A percentile compares a stretch with the other conserved stretches of the same genome.
Conservation (phyloP, 2,329 filamentous ascomycete genomes). For the Paraphoma sp. region DNA sequence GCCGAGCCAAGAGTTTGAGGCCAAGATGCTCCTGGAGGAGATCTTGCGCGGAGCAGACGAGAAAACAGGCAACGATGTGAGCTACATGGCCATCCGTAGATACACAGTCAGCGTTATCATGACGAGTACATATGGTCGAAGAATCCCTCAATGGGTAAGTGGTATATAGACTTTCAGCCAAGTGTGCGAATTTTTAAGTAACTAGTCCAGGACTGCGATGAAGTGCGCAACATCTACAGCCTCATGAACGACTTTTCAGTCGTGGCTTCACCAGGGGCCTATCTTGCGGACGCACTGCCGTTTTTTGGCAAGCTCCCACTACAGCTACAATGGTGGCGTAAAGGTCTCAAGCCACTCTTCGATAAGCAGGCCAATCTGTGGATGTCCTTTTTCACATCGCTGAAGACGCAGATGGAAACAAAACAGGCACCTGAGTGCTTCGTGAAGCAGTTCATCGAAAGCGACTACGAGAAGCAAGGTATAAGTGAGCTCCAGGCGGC, state of each 20-base stretch:
- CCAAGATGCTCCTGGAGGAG: conserved; percentile 54
- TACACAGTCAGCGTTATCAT: conserved; percentile 46
- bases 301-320: conserved; percentile 34
- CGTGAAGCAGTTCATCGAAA: conserved; percentile 43
- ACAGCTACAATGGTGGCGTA: conserved; percentile 41
- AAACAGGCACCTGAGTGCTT: conserved; percentile 45
- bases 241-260: conserved; percentile 46
- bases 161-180: background rate
- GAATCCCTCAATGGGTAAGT: conserved; percentile 42
- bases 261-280: conserved; percentile 35
- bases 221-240: conserved; percentile 40
- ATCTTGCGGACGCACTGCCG: conserved; percentile 40
- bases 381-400: conserved; percentile 39
- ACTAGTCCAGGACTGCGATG: conserved; percentile 33
- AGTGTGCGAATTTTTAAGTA: background rate
- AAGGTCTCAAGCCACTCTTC: conserved; percentile 32
- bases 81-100: conserved; percentile 37
- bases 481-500: conserved; percentile 45
- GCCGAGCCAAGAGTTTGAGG: conserved; percentile 55
- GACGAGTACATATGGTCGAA: conserved; percentile 45
- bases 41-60: conserved; percentile 41
- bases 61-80: conserved; percentile 24
- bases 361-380: conserved; percentile 42
- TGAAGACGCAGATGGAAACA: conserved; percentile 40
- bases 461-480: conserved; percentile 47